Base-by-base conservation (phyloP, 768 basidiomycete species). In the Russula ochroleuca region DNA sequence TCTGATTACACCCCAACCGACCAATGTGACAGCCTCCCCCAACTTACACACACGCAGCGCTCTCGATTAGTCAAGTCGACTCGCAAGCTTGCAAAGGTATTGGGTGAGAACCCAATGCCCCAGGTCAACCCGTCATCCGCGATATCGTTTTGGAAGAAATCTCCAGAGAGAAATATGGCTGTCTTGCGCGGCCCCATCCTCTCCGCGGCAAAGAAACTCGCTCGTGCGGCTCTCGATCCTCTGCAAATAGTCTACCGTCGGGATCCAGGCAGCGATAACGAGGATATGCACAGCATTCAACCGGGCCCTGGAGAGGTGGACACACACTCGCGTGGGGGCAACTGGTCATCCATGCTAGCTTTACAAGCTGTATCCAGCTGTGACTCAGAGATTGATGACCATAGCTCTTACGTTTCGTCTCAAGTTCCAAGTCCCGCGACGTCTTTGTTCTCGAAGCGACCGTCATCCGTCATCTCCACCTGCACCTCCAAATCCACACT, bases 21-120 rank as follows among this genome's bases (percentile, higher is more conserved):
- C 23, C 9, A 17, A 23, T 8, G 21, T 15, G 19, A 41, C 10
- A 21, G 2, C 8, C 23, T 11, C 19, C 51, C 43, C 35, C 43
- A 3, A 21, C 59, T 67, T 14, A 48, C 66, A 43, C 25, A 28
- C 40, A 40, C 47, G 21, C 67, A 68, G 40, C 67, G 64, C 28
- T 58, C 59, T 40, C 67, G 41, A 17, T 49, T 66, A 4, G 9
- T 66, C 17, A 66, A 47, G 48, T 66, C 67, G 33, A 62, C 60
- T 17, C 64, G 64, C 57, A 68, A 68, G 38, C 47, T 68, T 28
- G 33, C 64, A n/a, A 66, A 68, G n/a, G 33, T 68, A 52, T 48
- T 68, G n/a, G 67, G 67, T n/a, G 61, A 67, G 25, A 68, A 57
- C 14, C 67, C 67, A 17, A 23, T 59, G 23, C 48, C 50, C 33